phyloP scores from a whole-genome alignment of 2,329 filamentous ascomycete species.

The Alternaria arbusti region DNA sequence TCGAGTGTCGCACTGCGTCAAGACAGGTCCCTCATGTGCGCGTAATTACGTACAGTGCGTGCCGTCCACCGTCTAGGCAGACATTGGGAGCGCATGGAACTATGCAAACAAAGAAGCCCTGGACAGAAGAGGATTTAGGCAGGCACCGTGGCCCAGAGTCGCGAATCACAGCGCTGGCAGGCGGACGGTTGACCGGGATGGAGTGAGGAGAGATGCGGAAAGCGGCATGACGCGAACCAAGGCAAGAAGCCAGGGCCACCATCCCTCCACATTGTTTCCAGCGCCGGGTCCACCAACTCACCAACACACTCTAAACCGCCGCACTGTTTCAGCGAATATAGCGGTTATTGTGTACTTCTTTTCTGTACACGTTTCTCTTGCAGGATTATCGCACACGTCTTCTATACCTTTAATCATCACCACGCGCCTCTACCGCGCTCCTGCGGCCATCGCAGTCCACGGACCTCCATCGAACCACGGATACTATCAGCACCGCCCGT shows the following conservation, averaged over 20 bases:
- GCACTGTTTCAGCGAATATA: neutral
- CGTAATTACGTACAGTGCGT: neutral
- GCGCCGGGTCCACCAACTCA: neutral
- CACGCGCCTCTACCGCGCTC: neutral
- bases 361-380: neutral
- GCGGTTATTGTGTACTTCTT: neutral
- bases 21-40: neutral
- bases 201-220: slow-evolving; percentile 1
- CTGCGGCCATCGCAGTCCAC: neutral
- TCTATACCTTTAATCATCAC: neutral
- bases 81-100: neutral
- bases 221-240: slow-evolving; percentile 9
- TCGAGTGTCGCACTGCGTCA: neutral
- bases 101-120: neutral
- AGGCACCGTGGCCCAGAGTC: slow-evolving; percentile 1
- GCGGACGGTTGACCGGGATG: slow-evolving; percentile 5
- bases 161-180: slow-evolving; percentile 6
- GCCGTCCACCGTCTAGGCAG: neutral
- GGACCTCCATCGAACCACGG: neutral
- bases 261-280: slow-evolving; percentile 15
- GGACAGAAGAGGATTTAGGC: neutral
- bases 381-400: neutral
- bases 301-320: slow-evolving; percentile 5
- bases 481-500: neutral
- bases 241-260: slow-evolving; percentile 11